These are phyloP conservation scores for Endothia cerciana DNA, from an alignment of 2,329 filamentous ascomycete species.

Conservation along the genomic window DNA sequence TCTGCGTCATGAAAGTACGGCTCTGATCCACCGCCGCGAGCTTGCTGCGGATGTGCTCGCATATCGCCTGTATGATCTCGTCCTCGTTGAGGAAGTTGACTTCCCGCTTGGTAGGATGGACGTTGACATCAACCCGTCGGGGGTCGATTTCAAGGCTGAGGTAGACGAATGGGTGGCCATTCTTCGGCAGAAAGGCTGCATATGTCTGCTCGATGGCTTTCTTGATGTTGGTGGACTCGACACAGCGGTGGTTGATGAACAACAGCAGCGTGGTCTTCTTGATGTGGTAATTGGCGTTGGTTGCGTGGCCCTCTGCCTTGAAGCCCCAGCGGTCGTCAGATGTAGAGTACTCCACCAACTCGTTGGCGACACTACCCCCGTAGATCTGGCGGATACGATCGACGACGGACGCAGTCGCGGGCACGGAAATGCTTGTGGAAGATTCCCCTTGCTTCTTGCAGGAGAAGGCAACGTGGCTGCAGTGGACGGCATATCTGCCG, in stretches of 20 bases:
- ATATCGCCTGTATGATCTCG: conserved; percentile 87
- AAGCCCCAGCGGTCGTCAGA: conserved; percentile 82
- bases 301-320: conserved; percentile 77
- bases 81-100: conserved; percentile 98
- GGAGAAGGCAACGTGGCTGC: conserved; percentile 86
- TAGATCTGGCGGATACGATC: conserved; percentile 93
- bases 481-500: conserved; percentile 91
- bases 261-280: conserved; percentile 87
- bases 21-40: conserved; percentile 90
- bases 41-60: conserved; percentile 75
- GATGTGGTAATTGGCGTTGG: conserved; percentile 92
- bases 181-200: conserved; percentile 84
- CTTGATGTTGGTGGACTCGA: conserved; percentile 86
- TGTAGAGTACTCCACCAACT: conserved; percentile 76
- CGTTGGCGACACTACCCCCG: conserved; percentile 81
- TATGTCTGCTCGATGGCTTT: conserved; percentile 93
- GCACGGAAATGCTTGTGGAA: conserved; percentile 79
- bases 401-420: conserved; percentile 69
- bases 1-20: conserved; percentile 92
- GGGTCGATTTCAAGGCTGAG: conserved; percentile 92
- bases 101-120: conserved; percentile 95
- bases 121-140: conserved; percentile 90
- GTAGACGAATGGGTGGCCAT: conserved; percentile 92
- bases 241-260: conserved; percentile 95
- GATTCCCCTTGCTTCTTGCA: conserved; percentile 96